Conservation (phyloP, 2,329 filamentous ascomycete species). For the Botryotinia narcissicola region DNA sequence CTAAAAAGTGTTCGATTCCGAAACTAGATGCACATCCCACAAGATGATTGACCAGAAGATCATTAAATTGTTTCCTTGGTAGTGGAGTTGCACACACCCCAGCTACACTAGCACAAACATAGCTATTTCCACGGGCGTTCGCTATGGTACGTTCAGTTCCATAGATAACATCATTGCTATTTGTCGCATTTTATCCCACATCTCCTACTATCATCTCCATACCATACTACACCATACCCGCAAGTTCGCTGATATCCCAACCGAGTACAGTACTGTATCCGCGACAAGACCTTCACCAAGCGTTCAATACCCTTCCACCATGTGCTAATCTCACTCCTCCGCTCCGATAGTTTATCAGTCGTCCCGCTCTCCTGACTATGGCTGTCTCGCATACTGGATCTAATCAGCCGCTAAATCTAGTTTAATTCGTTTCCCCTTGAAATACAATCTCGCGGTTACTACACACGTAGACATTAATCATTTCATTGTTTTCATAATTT, state of each 20-base stretch:
- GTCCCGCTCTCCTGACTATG: rapidly evolving
- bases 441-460: no score
- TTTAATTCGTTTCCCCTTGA: not conserved
- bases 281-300: not conserved
- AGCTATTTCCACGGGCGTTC: not conserved
- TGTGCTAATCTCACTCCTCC: not conserved
- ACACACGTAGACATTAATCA: no score
- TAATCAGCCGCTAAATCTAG: rapidly evolving
- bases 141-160: not conserved
- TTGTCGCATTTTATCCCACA: not conserved
- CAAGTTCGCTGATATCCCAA: not conserved
- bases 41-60: not conserved
- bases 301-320: not conserved
- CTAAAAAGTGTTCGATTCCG: not conserved
- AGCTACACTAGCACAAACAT: not conserved
- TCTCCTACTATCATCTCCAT: not conserved
- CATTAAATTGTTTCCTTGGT: not conserved
- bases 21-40: not conserved
- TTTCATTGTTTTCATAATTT: no score
- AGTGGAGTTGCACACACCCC: not conserved
- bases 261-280: not conserved
- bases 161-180: not conserved
- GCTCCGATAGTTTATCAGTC: not conserved
- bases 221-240: not conserved
- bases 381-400: not conserved